Evolutionary conservation across 1,284 basidiomycete species (phyloP).

Genomic region (Porodaedalea pini): DNA sequence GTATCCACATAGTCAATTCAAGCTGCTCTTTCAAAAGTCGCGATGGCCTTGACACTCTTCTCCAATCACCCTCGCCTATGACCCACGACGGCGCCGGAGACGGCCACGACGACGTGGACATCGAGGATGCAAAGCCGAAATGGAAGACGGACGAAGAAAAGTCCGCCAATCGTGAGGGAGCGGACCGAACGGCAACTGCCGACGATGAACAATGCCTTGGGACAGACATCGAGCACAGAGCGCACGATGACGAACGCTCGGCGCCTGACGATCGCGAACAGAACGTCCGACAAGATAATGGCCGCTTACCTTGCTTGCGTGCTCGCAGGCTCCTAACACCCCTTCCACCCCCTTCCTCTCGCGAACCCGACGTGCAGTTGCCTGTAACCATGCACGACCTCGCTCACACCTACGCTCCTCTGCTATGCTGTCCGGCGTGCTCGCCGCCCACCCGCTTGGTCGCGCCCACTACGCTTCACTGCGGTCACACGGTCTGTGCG

Average conservation of each 20-base stretch:
- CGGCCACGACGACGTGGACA: background rate
- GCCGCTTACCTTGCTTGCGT: background rate
- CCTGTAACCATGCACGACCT: background rate
- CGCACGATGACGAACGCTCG: background rate
- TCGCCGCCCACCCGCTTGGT: constrained; percentile 32
- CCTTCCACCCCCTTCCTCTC: background rate
- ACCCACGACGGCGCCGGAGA: background rate
- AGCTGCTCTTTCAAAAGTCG: background rate
- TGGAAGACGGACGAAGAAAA: background rate
- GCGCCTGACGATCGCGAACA: background rate
- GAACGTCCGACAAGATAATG: background rate
- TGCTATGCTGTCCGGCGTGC: constrained; percentile 44
- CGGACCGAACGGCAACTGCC: background rate
- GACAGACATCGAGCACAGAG: background rate
- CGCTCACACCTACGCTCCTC: constrained; percentile 12
- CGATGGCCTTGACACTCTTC: background rate
- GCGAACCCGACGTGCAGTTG: background rate
- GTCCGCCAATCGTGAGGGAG: background rate
- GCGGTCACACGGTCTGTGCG: constrained; percentile 54
- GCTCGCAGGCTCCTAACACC: background rate
- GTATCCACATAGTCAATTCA: background rate
- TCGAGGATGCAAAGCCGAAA: background rate
- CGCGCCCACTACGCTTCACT: constrained; percentile 49
- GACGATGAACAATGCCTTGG: background rate
- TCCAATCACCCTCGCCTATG: background rate